Conservation (phyloP, 768 basidiomycete genomes). For the Boletus vinaceobasis region DNA sequence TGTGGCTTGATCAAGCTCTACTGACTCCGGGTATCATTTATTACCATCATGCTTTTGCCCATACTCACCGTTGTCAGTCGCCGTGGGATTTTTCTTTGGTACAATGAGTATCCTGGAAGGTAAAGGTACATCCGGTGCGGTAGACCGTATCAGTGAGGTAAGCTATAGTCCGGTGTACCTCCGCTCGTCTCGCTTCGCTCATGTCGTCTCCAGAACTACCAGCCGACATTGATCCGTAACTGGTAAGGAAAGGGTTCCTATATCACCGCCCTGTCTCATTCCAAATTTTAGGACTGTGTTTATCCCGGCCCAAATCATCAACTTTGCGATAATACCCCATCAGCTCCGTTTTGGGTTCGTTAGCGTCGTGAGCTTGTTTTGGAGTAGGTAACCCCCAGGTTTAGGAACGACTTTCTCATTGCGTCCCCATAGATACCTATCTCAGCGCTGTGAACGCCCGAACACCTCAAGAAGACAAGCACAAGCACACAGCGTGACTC, state of each 20-base stretch:
- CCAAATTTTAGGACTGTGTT: conserved; percentile 56
- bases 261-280: not conserved
- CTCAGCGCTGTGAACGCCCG: conserved; percentile 54
- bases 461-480: conserved; percentile 2
- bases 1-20: conserved; percentile 77
- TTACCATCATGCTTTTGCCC: conserved; percentile 2
- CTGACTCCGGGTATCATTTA: conserved; percentile 58
- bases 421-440: conserved; percentile 48
- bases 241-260: conserved; percentile 44
- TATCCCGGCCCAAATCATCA: conserved; percentile 73
- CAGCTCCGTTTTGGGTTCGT: conserved; percentile 75
- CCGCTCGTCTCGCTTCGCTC: not conserved
- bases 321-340: conserved; percentile 73
- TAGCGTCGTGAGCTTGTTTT: conserved; percentile 74
- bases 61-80: conserved; percentile 28
- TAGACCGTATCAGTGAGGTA: conserved; percentile 42
- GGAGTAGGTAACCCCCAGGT: conserved; percentile 54
- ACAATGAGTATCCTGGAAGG: conserved; percentile 82
- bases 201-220: conserved; percentile 51
- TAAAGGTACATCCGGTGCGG: conserved; percentile 51
- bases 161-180: not conserved
- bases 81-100: conserved; percentile 59
- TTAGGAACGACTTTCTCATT: conserved; percentile 1
- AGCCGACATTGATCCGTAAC: conserved; percentile 70
- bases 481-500: conserved; percentile 1